These are phyloP conservation scores for Platanthera guangdongensis DNA, from an alignment of 106 monocot genomes.

Conservation along the genomic window DNA sequence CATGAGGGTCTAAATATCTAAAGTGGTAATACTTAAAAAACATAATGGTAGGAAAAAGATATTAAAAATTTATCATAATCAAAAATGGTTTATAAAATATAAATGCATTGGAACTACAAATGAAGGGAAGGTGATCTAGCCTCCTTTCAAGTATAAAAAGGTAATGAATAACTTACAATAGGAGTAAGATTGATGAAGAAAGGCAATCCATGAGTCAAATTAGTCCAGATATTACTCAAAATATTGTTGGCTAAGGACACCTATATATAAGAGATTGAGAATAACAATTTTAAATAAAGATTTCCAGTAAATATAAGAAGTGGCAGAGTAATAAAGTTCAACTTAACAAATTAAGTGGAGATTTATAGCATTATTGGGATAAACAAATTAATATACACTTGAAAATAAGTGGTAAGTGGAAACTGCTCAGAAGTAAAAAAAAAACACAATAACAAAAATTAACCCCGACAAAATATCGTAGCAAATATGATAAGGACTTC, in stretches of 20 bases:
- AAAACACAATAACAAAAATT: background rate
- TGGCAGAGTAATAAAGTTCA: background rate
- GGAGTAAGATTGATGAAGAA: constrained; percentile 42
- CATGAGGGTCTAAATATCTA: too few relatives aligned
- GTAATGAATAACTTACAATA: constrained; percentile 36
- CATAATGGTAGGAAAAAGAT: too few relatives aligned
- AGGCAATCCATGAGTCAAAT: constrained; percentile 62
- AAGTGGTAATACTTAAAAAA: too few relatives aligned
- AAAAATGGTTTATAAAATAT: too few relatives aligned
- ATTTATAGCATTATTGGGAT: background rate
- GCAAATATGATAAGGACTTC: too few relatives aligned
- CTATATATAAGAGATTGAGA: background rate
- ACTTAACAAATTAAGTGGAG: background rate
- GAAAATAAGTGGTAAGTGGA: background rate
- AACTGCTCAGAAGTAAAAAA: background rate
- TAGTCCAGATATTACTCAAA: constrained; percentile 68
- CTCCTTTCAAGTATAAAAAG: background rate
- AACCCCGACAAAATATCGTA: too few relatives aligned
- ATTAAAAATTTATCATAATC: too few relatives aligned
- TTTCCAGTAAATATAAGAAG: background rate
- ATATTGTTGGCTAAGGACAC: constrained; percentile 19
- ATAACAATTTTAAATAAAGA: background rate
- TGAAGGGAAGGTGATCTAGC: background rate
- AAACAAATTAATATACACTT: background rate
- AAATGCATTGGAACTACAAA: too few relatives aligned